These are phyloP conservation scores for Plasmodium reichenowi DNA, from an alignment of 169 alveolate species.

Conservation along the genomic window DNA sequence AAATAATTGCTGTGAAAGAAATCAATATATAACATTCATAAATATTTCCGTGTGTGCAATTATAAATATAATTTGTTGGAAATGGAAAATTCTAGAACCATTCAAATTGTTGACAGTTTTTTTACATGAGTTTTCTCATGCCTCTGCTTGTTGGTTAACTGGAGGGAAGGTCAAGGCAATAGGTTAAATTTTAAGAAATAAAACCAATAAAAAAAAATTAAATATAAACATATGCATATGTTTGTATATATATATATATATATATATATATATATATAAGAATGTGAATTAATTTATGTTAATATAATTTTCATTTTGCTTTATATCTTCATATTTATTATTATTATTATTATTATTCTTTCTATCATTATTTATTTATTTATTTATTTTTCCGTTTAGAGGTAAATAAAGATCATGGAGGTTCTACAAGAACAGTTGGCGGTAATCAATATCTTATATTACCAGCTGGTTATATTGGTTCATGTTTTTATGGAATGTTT, in stretches of 20 bases:
- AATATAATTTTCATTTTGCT: too few species aligned
- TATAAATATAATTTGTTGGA: slow-evolving; percentile 58
- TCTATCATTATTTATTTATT: neutral
- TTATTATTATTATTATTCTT: neutral
- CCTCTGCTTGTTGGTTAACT: slow-evolving; percentile 86
- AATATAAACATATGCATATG: too few species aligned
- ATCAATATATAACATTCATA: slow-evolving; percentile 52
- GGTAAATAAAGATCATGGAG: slow-evolving; percentile 83
- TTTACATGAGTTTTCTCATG: slow-evolving; percentile 85
- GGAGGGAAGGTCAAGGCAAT: slow-evolving; percentile 84
- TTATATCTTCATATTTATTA: neutral
- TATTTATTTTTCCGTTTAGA: too few species aligned
- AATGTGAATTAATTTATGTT: too few species aligned
- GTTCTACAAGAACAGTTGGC: slow-evolving; percentile 82
- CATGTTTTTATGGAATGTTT: slow-evolving; percentile 83
- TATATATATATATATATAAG: too few species aligned
- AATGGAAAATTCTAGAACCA: slow-evolving; percentile 79
- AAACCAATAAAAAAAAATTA: too few species aligned
- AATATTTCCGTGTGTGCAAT: slow-evolving; percentile 31
- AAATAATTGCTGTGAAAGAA: slow-evolving; percentile 54
- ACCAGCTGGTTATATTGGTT: slow-evolving; percentile 86
- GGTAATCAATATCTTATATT: slow-evolving; percentile 78
- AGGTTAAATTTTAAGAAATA: slow-evolving; percentile 48
- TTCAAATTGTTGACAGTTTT: slow-evolving; percentile 83
- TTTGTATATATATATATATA: too few species aligned